Evolutionary conservation across 2,329 filamentous ascomycete species (phyloP), one percentile per base, ranked within the genome.

Genomic region (Phyllosticta capitalensis): DNA sequence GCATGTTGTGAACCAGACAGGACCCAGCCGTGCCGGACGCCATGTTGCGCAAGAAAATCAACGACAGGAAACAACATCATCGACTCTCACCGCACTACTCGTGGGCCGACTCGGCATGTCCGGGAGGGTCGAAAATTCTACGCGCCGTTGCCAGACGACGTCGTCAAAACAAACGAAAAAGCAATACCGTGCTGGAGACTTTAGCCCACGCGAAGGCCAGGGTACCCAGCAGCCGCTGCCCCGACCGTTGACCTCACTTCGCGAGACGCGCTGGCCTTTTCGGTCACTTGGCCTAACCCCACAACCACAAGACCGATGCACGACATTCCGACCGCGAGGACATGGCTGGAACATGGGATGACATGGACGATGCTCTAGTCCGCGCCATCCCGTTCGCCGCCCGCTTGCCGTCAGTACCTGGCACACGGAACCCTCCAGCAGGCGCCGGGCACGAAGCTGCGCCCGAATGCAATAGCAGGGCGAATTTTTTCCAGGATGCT

Each of bases 11-110:
- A 33, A 52, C 51, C 51, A 30, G 14, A 45, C 48, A 19, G 56
- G 49, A 26, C 56, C 56, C 33, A 54, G 33, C 26, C 22, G 55
- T 51, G 55, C 45, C 55, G 55, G 55, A 19, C 20, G 33, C 53
- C 33, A 38, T 49, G 56, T 54, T 54, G 52, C 52, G 52, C 56
- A 54, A 50, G 51, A 54, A 26, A 26, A 59, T 38, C 56, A 59
- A 33, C 52, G 26, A 26, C 56, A 24, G 55, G 38, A 45, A 19
- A 19, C 14, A 45, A 45, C 38, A 19, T 45, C 12, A 45, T 45
- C 14, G 38, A 2, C 38, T n/a, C 38, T 45, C 38, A 45, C 38
- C 38, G 38, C 38, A 45, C 12, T 45, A 14, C 38, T 45, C 38
- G 38, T n/a, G 12, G 17, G 38, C 38, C 30, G 10, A 38, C 14